Base-by-base conservation (phyloP, 106 monocot genomes). In the Amphibolis antarctica region DNA sequence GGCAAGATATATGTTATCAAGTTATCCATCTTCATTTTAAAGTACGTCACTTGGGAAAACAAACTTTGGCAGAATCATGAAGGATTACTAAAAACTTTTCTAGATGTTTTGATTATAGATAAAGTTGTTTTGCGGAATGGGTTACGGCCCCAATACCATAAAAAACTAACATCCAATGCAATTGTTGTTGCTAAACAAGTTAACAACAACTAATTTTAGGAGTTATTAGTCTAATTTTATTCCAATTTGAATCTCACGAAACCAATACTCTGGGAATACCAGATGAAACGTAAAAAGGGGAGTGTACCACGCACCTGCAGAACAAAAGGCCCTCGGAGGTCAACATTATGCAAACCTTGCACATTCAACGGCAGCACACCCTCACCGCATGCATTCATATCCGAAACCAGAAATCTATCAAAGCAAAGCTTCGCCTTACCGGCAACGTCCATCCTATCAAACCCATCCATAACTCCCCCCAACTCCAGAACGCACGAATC, bases 281-380 rank as follows among this genome's bases (percentile, higher is more conserved):
- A 61, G 3, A 10, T 13, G 6, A 36, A 61, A 20, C 31, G 10
- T 30, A 44, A 43, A 44, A 0, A 13, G 25, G 12, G 10, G 24
- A 22, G 13, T 10, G 10, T 12, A 19, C 2, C 60, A 61, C 31
- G 42, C 57, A 89, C 93, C 86, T 96, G 94, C 45, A 96, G 71
- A 26, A 96, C 84, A 57, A 83, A 89, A 26, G 94, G 94, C n/a
- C 94, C 94, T 46, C 81, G 71, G 15, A 96, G 77, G 54, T 80
- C 78, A 11, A 65, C 63, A 1, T 69, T 69, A 52, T 89, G 81
- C 89, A 96, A 77, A 44, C 54, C 66, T 12, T 77, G n/a, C 63
- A 89, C 79, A 53, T 83, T 82, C 67, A 76, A 72, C 14, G 89
- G 94, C 7, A 96, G 71, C 27, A 83, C 77, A 3, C 94, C 94